phyloP scores from a whole-genome alignment of 1,284 basidiomycete genomes.

The Schizophyllum amplum region DNA sequence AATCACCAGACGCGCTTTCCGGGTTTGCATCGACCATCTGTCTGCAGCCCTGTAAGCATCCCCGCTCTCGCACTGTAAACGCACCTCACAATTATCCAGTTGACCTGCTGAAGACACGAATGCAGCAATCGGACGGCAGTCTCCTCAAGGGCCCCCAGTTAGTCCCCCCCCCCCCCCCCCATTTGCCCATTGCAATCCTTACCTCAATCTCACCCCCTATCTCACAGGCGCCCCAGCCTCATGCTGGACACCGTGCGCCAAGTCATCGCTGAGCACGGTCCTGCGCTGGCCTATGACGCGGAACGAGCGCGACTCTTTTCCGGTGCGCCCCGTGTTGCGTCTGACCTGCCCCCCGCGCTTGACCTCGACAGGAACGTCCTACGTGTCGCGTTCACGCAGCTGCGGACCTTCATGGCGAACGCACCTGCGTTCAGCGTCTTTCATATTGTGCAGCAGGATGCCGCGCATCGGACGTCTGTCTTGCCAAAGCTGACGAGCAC shows the following conservation, averaged over 20 bases:
- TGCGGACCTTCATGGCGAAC: slow-evolving; percentile 65
- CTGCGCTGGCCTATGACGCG: slow-evolving; percentile 77
- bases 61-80: background rate
- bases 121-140: slow-evolving; percentile 68
- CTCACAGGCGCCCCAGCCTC: slow-evolving; percentile 26
- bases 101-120: slow-evolving; percentile 81
- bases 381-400: too few relatives aligned
- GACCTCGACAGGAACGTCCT: slow-evolving; percentile 85
- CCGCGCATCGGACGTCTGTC: too few relatives aligned
- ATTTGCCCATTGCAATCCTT: too few relatives aligned
- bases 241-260: slow-evolving; percentile 47
- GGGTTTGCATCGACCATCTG: slow-evolving; percentile 66
- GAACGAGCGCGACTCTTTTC: slow-evolving; percentile 74
- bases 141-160: slow-evolving; percentile 23
- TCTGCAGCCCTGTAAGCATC: slow-evolving; percentile 67
- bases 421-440: slow-evolving; percentile 52
- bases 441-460: slow-evolving; percentile 17
- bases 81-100: slow-evolving; percentile 35
- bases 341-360: slow-evolving; percentile 54
- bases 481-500: slow-evolving; percentile 71
- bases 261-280: slow-evolving; percentile 55
- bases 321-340: too few relatives aligned
- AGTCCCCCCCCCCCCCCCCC: slow-evolving; percentile 11
- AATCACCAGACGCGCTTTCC: slow-evolving; percentile 53
- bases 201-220: slow-evolving; percentile 1